Evolutionary conservation across 2,329 filamentous ascomycete genomes (phyloP).

Genomic region (Fusarium veterinarium): DNA sequence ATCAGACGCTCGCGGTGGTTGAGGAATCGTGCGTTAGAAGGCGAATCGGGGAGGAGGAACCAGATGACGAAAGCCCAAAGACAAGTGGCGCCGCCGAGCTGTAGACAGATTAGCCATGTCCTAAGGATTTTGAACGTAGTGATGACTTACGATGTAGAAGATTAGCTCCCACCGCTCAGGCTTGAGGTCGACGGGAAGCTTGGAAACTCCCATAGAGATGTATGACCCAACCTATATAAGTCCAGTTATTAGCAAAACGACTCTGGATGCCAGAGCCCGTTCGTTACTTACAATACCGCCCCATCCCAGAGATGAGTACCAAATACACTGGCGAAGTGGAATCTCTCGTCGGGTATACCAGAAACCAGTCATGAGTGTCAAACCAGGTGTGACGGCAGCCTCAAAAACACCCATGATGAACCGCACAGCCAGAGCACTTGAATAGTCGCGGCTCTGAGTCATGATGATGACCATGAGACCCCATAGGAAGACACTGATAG

Average conservation of each 20-base stretch:
- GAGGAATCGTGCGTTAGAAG: constrained; percentile 1
- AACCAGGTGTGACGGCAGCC: background rate
- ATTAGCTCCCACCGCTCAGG: constrained; percentile 4
- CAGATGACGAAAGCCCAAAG: constrained; percentile 12
- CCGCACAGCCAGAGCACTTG: constrained; percentile 3
- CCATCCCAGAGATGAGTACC: constrained; percentile 9
- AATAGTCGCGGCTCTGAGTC: constrained; percentile 11
- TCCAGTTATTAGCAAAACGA: background rate
- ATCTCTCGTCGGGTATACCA: constrained; percentile 13
- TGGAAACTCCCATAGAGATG: constrained; percentile 9
- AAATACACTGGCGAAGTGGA: constrained; percentile 9
- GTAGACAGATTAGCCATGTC: background rate
- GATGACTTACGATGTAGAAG: background rate
- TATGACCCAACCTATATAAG: background rate
- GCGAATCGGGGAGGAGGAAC: constrained; percentile 9
- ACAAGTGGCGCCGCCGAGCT: constrained; percentile 4
- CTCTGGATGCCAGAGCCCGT: rapidly evolving
- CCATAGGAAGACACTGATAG: constrained; percentile 11
- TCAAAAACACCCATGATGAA: constrained; percentile 14
- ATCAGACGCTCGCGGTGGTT: constrained; percentile 7
- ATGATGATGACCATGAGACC: constrained; percentile 5
- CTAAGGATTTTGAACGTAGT: no score
- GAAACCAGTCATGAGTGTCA: constrained; percentile 9
- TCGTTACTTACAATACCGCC: background rate
- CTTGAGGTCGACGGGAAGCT: constrained; percentile 5